Evolutionary conservation across 2,329 filamentous ascomycete genomes (phyloP).

Genomic region (Microcera coccophila): DNA sequence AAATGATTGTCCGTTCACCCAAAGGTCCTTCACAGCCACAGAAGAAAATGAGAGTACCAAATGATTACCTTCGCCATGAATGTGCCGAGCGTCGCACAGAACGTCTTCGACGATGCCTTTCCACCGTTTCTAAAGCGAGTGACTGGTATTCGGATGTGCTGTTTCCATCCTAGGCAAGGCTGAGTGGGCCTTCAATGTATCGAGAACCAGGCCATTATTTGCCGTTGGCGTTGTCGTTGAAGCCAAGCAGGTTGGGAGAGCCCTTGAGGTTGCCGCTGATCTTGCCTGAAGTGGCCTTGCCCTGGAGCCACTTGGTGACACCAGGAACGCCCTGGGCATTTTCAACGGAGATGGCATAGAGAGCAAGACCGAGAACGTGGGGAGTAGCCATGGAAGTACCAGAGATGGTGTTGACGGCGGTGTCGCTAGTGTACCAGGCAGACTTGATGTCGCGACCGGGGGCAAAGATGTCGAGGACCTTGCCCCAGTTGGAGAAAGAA

Average conservation of each 20-base stretch:
- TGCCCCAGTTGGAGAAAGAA: slow-evolving; percentile 46
- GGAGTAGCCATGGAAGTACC: slow-evolving; percentile 65
- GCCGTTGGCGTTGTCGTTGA: slow-evolving; percentile 49
- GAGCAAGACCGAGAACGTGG: slow-evolving; percentile 55
- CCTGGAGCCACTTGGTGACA: slow-evolving; percentile 41
- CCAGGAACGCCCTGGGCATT: slow-evolving; percentile 30
- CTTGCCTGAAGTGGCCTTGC: slow-evolving; percentile 39
- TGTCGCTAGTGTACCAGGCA: slow-evolving; percentile 44
- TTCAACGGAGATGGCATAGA: slow-evolving; percentile 45
- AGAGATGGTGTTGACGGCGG: slow-evolving; percentile 45
- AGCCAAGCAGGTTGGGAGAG: slow-evolving; percentile 47
- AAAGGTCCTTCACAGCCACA: no score
- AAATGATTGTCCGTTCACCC: no score
- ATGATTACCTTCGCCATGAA: no score
- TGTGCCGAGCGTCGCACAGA: no score
- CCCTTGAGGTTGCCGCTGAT: slow-evolving; percentile 37
- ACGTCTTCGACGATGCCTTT: no score
- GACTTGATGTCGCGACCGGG: slow-evolving; percentile 46
- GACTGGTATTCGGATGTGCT: no score
- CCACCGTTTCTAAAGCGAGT: no score
- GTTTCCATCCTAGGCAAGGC: no score
- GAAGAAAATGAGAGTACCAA: no score
- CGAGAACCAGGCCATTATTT: no score
- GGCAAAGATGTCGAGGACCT: slow-evolving; percentile 47
- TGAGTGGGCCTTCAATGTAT: no score